Evolutionary conservation across 164 flowering plant genomes (phyloP).

Genomic region (Aristolochia fimbriata): DNA sequence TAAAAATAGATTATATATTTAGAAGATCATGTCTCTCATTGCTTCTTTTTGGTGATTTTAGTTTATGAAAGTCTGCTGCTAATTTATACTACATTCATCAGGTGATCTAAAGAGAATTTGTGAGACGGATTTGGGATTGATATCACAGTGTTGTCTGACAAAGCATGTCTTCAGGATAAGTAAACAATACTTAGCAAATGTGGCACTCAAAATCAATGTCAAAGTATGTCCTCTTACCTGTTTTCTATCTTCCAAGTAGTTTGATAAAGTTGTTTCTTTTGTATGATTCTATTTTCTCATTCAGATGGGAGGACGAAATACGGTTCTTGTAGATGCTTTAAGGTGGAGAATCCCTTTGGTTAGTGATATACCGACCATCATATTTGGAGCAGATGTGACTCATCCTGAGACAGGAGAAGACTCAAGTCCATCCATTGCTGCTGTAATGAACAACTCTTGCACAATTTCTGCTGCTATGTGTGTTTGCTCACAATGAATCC

Average conservation of each 20-base stretch:
- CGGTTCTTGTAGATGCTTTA: conserved; percentile 45
- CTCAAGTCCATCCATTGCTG: conserved; percentile 50
- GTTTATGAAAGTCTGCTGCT: background rate
- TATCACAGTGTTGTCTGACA: conserved; percentile 48
- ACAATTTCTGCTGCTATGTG: background rate
- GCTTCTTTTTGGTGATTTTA: background rate
- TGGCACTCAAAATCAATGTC: conserved; percentile 48
- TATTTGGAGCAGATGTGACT: conserved; percentile 61
- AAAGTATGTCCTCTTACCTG: conserved; percentile 24
- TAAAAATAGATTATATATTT: no score
- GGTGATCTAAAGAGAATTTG: conserved; percentile 49
- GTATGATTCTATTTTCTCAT: background rate
- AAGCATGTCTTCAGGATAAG: conserved; percentile 30
- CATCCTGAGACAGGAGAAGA: conserved; percentile 51
- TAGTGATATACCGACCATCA: conserved; percentile 47
- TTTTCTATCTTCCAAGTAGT: background rate
- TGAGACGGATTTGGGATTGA: conserved; percentile 45
- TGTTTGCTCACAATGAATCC: background rate
- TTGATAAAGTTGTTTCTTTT: background rate
- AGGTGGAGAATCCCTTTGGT: conserved; percentile 41
- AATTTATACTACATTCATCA: conserved; percentile 6
- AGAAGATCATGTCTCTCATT: background rate
- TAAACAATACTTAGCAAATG: conserved; percentile 42
- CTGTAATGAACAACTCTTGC: conserved; percentile 21
- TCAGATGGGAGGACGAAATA: conserved; percentile 53